Percentiles rank a stretch among this genome's conserved stretches.
These are phyloP conservation scores for Calonectria hongkongensis DNA, from an alignment of 2,329 filamentous ascomycete species.

Conservation along the genomic window DNA sequence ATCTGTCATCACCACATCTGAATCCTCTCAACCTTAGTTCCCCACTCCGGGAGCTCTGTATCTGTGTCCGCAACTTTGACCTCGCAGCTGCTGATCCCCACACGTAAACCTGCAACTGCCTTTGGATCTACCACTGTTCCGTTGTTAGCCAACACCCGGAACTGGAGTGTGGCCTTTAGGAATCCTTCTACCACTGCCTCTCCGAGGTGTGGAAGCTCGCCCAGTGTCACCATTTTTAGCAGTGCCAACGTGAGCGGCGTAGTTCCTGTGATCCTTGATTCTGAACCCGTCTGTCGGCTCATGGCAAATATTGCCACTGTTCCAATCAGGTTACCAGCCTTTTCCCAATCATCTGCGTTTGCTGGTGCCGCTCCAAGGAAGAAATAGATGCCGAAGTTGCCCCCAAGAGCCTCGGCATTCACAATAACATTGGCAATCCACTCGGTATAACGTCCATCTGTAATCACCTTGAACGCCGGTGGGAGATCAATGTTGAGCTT, in stretches of 20 bases:
- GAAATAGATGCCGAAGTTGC: slow-evolving; percentile 78
- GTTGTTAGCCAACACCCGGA: slow-evolving; percentile 56
- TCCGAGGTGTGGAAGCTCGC: slow-evolving; percentile 62
- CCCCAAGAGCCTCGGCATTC: slow-evolving; percentile 75
- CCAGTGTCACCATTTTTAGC: slow-evolving; percentile 63
- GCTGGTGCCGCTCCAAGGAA: slow-evolving; percentile 76
- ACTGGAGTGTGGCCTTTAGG: slow-evolving; percentile 62
- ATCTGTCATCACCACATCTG: slow-evolving; percentile 50
- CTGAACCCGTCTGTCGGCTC: slow-evolving; percentile 57
- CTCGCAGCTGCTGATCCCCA: slow-evolving; percentile 57
- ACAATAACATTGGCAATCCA: slow-evolving; percentile 82
- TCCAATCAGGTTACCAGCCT: slow-evolving; percentile 75
- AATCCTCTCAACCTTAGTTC: slow-evolving; percentile 48
- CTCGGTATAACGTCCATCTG: slow-evolving; percentile 70
- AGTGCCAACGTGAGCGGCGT: slow-evolving; percentile 72
- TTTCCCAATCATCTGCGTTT: slow-evolving; percentile 69
- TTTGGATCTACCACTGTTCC: slow-evolving; percentile 51
- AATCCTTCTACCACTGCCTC: slow-evolving; percentile 62
- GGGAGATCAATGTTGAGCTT: slow-evolving; percentile 55
- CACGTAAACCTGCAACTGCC: slow-evolving; percentile 55
- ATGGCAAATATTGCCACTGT: slow-evolving; percentile 75
- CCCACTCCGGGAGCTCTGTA: slow-evolving; percentile 56
- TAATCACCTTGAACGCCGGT: slow-evolving; percentile 57
- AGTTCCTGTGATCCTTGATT: slow-evolving; percentile 66
- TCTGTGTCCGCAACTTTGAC: slow-evolving; percentile 53